Evolutionary conservation across 148 eudicot species (phyloP), one percentile per base, ranked within the genome.

Genomic region (Chenopodium quinoa): DNA sequence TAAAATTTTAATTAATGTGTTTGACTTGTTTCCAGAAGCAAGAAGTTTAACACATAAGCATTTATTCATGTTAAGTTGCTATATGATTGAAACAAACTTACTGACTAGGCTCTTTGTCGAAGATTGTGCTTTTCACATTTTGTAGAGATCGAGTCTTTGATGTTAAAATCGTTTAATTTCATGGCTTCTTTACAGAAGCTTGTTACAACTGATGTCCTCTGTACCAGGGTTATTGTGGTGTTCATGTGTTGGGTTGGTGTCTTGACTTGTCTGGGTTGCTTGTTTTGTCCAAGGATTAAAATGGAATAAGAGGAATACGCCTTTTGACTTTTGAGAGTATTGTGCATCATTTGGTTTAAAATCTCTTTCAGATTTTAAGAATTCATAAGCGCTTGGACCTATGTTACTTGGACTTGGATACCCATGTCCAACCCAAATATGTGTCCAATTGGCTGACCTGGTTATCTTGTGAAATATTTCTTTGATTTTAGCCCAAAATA

Each of bases 11-110:
- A 75, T 44, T 44, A 32, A 10, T 44, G 44, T 52, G 78, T 66
- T 77, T 80, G 52, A 32, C 77, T 71, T 19, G 7, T 22, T 44
- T 83, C 46, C 37, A 23, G 7, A 46, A 62, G 73, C 58, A 73
- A n/a, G 60, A 47, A 46, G 60, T 73, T 23, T 32, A 47, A 0
- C 23, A 48, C n/a, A 73, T n/a, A 19, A 11, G 27, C 19, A 1
- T 73, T 23, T 19, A 44, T 8, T 44, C 56, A 73, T 44, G 75
- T 23, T 73, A 10, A 12, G 0, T 4, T 37, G 75, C 4, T 71
- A 1, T 40, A 40, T 70, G 73, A 70, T 70, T 37, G 23, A 56
- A 56, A 56, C 62, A 56, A 56, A 56, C 22, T 3, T 4, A 1
- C 62, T 3, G 22, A 56, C 62, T 20, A 31, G 52, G 44, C 75